phyloP scores from a whole-genome alignment of 345 rosid genomes.

The Pistacia atlantica region DNA sequence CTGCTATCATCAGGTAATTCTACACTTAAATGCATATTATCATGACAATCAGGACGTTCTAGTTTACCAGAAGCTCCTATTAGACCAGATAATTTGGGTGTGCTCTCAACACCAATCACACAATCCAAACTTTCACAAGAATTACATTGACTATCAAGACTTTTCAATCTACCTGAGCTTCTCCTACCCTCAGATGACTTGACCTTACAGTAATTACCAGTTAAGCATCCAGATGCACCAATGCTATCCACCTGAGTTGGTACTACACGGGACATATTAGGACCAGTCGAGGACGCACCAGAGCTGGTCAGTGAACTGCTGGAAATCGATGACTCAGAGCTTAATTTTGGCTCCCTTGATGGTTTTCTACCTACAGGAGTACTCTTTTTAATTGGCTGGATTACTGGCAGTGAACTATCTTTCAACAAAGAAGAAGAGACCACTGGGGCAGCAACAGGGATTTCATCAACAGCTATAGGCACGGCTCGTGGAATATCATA shows the following conservation, averaged over 20 bases:
- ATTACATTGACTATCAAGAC: not conserved
- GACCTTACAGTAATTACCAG: not conserved
- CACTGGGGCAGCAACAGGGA: conserved; percentile 63
- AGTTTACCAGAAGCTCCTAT: conserved; percentile 22
- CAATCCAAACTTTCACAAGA: conserved; percentile 10
- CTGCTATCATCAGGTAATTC: conserved; percentile 15
- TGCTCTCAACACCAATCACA: conserved; percentile 18
- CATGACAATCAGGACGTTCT: conserved; percentile 27
- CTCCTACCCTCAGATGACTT: conserved; percentile 9
- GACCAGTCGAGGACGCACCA: conserved; percentile 16
- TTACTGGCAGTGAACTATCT: conserved; percentile 51
- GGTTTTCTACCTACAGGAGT: conserved; percentile 25
- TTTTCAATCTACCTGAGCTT: conserved; percentile 18
- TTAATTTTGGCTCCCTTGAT: conserved; percentile 23
- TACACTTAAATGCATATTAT: conserved; percentile 2
- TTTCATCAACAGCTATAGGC: conserved; percentile 59
- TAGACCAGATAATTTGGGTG: conserved; percentile 18
- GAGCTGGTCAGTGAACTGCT: conserved; percentile 2
- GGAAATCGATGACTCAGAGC: conserved; percentile 7
- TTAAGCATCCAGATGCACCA: conserved; percentile 7
- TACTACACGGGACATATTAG: conserved; percentile 22
- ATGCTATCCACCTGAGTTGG: conserved; percentile 31
- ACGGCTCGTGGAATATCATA: conserved; percentile 56
- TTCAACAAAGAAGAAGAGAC: conserved; percentile 33
- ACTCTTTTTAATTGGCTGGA: conserved; percentile 52